Base-by-base conservation (phyloP, 139 green algal species). In the Volvox reticuliferus region DNA sequence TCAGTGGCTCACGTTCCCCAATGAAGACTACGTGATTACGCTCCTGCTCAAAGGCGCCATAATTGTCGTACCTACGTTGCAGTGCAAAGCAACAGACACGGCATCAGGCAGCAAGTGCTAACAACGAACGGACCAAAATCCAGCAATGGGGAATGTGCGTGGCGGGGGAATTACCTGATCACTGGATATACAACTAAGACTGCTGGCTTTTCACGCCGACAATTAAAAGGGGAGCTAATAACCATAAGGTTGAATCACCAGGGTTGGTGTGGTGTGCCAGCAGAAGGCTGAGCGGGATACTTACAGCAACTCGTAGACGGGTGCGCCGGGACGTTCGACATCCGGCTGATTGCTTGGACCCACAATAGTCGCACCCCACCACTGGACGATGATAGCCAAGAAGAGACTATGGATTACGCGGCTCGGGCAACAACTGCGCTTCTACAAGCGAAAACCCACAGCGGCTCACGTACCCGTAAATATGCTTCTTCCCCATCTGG, bases 11-110 rank as follows among this genome's bases (percentile, higher is more conserved):
- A 91, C 88, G 88, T 61, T 87, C 88, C 9, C 26, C 17, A 24
- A 37, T 82, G 36, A 91, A 75, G 36, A 82, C 18, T 1, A 91
- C 79, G 68, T 75, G 63, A 20, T 44, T 30, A 1, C 26, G 67
- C 75, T 91, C 87, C 76, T 71, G 87, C 62, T 91, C 87, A 18
- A 91, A 91, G 76, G 79, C 76, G 33, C 68, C 87, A 32, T 86
- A 55, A 1, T 75, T 55, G 33, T 91, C 87, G 87, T 91, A 91
- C 3, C 87, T 91, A 77, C 55, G 28, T 50, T 24, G 50, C 61
- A 55, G 5, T 55, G 5, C 44, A 55, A 55, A 9, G 9, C 44
- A 55, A 14, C 44, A 55, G 44, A 9, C 44, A 55, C 44, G 44
- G 44, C 44, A 9, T 55, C 44, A 9, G 44, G 9, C 44, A 55